A percentile compares a stretch with the other conserved stretches of the same genome.
These are phyloP conservation scores for Volutella citrinella DNA, from an alignment of 2,329 filamentous ascomycete genomes.

Conservation along the genomic window DNA sequence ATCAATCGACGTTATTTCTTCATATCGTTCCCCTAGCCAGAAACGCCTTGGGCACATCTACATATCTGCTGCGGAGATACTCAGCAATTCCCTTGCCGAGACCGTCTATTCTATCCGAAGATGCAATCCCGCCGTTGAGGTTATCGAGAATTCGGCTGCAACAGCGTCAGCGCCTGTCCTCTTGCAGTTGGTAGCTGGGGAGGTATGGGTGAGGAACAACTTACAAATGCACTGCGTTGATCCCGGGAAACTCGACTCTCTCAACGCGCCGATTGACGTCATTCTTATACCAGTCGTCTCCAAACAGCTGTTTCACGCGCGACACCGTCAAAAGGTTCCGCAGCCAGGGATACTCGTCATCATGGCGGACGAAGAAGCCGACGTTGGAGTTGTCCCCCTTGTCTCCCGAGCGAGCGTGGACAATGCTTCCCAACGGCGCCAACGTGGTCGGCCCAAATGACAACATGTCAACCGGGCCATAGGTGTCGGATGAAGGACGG, in stretches of 20 bases:
- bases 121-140: conserved; percentile 41
- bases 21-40: conserved; percentile 36
- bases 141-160: conserved; percentile 39
- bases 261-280: conserved; percentile 34
- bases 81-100: conserved; percentile 45
- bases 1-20: too few relatives aligned
- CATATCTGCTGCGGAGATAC: conserved; percentile 42
- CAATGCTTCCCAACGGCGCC: conserved; percentile 29
- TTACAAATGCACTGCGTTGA: conserved; percentile 28
- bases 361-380: conserved; percentile 42
- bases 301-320: conserved; percentile 36
- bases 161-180: conserved; percentile 3
- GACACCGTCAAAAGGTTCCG: conserved; percentile 37
- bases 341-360: conserved; percentile 45
- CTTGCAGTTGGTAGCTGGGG: accelerated
- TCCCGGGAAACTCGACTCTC: conserved; percentile 41
- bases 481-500: conserved; percentile 26
- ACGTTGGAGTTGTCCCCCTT: conserved; percentile 44
- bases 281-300: conserved; percentile 33
- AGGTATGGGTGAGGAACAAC: background rate
- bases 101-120: conserved; percentile 41
- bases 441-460: conserved; percentile 25
- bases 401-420: conserved; percentile 34
- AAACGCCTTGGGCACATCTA: conserved; percentile 42
- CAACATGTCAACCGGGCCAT: conserved; percentile 19